These are phyloP conservation scores for Farysia itapuensis DNA, from an alignment of 1,284 basidiomycete species.

Conservation along the genomic window DNA sequence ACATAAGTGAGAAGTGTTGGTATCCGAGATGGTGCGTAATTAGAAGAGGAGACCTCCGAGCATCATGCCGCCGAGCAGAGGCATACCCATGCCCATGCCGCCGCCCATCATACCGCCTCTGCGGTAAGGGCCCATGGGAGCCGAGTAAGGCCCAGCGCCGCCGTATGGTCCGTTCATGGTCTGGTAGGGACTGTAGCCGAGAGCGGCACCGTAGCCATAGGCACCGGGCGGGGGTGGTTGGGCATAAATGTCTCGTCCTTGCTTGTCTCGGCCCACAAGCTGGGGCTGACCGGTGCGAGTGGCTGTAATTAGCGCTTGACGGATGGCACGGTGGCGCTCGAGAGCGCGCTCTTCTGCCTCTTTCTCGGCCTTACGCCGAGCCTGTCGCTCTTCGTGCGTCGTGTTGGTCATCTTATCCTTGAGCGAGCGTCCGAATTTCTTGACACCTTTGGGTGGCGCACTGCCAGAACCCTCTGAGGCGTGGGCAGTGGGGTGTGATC, in stretches of 20 bases:
- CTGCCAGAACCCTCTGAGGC: not conserved
- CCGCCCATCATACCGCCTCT: slow-evolving; percentile 1
- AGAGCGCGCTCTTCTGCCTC: slow-evolving; percentile 42
- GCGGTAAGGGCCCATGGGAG: slow-evolving; percentile 25
- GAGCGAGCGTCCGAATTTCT: slow-evolving; percentile 48
- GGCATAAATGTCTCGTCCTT: slow-evolving; percentile 38
- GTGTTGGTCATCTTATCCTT: slow-evolving; percentile 58
- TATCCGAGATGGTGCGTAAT: no score
- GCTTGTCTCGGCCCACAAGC: slow-evolving; percentile 25
- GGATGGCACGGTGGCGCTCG: slow-evolving; percentile 29
- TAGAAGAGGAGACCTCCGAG: slow-evolving; percentile 41
- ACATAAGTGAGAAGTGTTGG: no score
- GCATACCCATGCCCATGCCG: slow-evolving; percentile 9
- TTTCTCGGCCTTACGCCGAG: slow-evolving; percentile 28
- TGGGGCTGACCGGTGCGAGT: slow-evolving; percentile 40
- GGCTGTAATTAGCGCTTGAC: slow-evolving; percentile 20
- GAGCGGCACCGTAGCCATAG: slow-evolving; percentile 17
- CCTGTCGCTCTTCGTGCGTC: slow-evolving; percentile 52
- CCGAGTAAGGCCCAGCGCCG: slow-evolving; percentile 19
- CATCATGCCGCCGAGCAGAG: slow-evolving; percentile 35
- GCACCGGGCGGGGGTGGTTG: slow-evolving; percentile 38
- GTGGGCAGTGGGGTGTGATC: not conserved
- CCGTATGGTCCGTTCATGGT: slow-evolving; percentile 26
- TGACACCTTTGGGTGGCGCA: slow-evolving; percentile 21
- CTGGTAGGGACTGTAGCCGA: slow-evolving; percentile 39